A percentile compares a stretch with the other conserved stretches of the same genome.
phyloP scores from a whole-genome alignment of 176 grass and related monocot species.

The Carex parvula region DNA sequence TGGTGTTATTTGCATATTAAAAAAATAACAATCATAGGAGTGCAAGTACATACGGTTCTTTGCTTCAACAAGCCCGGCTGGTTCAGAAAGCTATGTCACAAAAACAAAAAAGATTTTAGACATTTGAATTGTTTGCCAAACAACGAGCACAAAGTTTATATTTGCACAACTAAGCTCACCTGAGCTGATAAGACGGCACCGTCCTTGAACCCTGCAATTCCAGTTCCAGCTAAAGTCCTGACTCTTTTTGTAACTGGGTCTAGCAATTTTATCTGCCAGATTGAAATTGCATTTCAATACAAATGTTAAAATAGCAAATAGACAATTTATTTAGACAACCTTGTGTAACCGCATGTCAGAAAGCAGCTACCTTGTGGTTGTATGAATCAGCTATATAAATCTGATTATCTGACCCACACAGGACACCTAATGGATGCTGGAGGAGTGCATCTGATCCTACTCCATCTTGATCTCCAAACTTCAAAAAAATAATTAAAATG shows the following conservation, averaged over 20 bases:
- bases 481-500: slow-evolving; percentile 17
- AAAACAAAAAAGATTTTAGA: slow-evolving; percentile 24
- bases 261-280: slow-evolving; percentile 81
- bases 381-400: slow-evolving; percentile 96
- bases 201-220: slow-evolving; percentile 80
- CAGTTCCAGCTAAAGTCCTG: slow-evolving; percentile 85
- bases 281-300: slow-evolving; percentile 22
- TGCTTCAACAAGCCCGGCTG: slow-evolving; percentile 80
- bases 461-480: slow-evolving; percentile 96
- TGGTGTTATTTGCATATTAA: background rate
- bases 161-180: slow-evolving; percentile 38
- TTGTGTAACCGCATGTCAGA: slow-evolving; percentile 11
- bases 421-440: slow-evolving; percentile 83
- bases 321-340: slow-evolving; percentile 7
- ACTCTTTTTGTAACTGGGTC: slow-evolving; percentile 75
- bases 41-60: slow-evolving; percentile 52
- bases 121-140: background rate
- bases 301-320: background rate
- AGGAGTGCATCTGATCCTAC: slow-evolving; percentile 70
- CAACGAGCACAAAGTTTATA: background rate
- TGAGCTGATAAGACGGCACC: slow-evolving; percentile 67
- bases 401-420: slow-evolving; percentile 66
- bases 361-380: slow-evolving; percentile 83
- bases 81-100: slow-evolving; percentile 79
- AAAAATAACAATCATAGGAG: slow-evolving; percentile 8